Evolutionary conservation across 2,329 filamentous ascomycete genomes (phyloP).

Genomic region (Epichloe amarillans): DNA sequence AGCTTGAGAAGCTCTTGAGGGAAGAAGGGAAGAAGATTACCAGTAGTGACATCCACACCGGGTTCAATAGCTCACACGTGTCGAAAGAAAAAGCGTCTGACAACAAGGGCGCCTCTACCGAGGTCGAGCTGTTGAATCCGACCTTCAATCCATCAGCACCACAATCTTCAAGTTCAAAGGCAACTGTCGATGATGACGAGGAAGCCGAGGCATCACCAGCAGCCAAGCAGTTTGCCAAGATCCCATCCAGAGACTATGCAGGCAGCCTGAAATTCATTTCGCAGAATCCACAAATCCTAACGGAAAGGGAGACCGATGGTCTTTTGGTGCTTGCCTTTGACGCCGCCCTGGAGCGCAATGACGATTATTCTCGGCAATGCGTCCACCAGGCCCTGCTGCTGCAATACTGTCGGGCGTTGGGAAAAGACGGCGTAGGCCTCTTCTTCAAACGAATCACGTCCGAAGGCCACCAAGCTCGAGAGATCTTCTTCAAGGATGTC

Average conservation of each 20-base stretch:
- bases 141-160: slow-evolving; percentile 19
- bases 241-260: slow-evolving; percentile 62
- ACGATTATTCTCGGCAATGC: slow-evolving; percentile 68
- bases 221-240: slow-evolving; percentile 70
- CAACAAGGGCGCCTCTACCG: slow-evolving; percentile 33
- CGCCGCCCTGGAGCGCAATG: slow-evolving; percentile 61
- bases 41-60: slow-evolving; percentile 75
- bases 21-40: slow-evolving; percentile 86
- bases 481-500: slow-evolving; percentile 87
- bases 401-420: slow-evolving; percentile 87
- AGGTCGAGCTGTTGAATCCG: slow-evolving; percentile 69
- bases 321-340: slow-evolving; percentile 88
- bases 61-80: slow-evolving; percentile 80
- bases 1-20: slow-evolving; percentile 70
- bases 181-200: slow-evolving; percentile 50
- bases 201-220: slow-evolving; percentile 63
- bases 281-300: slow-evolving; percentile 63
- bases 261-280: slow-evolving; percentile 63
- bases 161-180: slow-evolving; percentile 6
- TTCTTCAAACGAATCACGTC: slow-evolving; percentile 97
- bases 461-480: slow-evolving; percentile 75
- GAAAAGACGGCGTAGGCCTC: slow-evolving; percentile 72
- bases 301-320: slow-evolving; percentile 80
- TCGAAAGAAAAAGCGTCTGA: slow-evolving; percentile 41
- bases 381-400: slow-evolving; percentile 87